Conservation (phyloP, 192 early-diverging fungal species). For the Coemansia sp. region DNA sequence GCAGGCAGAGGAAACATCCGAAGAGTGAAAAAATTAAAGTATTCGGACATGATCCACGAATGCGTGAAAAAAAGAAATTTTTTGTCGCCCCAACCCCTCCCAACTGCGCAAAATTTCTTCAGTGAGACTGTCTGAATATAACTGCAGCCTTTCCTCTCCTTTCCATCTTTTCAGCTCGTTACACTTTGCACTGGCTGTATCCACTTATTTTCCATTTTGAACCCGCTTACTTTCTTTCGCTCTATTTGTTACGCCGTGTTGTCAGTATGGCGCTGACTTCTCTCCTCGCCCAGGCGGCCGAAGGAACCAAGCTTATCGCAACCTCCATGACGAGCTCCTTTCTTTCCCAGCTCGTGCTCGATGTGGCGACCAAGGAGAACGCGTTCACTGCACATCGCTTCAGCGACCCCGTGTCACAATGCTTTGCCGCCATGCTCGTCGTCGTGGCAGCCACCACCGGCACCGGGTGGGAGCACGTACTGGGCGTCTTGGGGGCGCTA, state of each 20-base stretch:
- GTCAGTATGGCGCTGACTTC: slow-evolving; percentile 3
- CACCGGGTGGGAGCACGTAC: not conserved
- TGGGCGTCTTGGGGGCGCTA: slow-evolving; percentile 2
- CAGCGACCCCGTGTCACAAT: not conserved
- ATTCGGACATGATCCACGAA: not conserved
- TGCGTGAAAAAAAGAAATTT: not conserved
- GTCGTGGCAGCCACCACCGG: not conserved
- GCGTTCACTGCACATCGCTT: not conserved
- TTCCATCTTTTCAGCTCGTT: not conserved
- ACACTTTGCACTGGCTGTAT: not conserved
- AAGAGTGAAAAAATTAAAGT: not conserved
- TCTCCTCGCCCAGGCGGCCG: not conserved
- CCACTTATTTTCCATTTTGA: not conserved
- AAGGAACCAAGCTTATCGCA: not conserved
- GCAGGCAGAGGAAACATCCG: not conserved
- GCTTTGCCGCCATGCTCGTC: slow-evolving; percentile 5
- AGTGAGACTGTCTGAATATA: not conserved
- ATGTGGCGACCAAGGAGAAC: not conserved
- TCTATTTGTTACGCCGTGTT: not conserved
- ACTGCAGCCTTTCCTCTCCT: not conserved
- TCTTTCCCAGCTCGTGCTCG: not conserved
- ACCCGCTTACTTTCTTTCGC: not conserved
- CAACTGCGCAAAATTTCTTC: not conserved
- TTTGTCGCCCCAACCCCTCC: not conserved
- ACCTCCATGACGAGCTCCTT: not conserved